These are phyloP conservation scores for Termitomyces sp. DNA, from an alignment of 768 basidiomycete genomes.

Conservation along the genomic window DNA sequence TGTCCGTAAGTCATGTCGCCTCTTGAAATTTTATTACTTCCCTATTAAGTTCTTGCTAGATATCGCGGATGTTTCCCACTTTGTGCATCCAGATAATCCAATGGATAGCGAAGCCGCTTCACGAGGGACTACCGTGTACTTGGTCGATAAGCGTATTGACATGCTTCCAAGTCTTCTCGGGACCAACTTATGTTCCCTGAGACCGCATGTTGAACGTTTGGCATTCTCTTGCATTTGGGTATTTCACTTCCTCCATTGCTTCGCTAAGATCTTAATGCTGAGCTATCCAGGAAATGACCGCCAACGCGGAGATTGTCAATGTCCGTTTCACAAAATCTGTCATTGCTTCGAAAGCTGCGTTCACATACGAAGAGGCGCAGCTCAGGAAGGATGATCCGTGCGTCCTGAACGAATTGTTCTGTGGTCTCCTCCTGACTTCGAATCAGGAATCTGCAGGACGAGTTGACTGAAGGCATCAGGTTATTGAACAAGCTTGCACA, in stretches of 20 bases:
- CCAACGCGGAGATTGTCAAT: slow-evolving; percentile 84
- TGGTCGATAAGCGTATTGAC: slow-evolving; percentile 97
- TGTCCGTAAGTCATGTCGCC: slow-evolving; percentile 71
- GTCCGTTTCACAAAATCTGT: slow-evolving; percentile 94
- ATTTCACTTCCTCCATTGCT: background rate
- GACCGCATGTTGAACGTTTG: slow-evolving; percentile 88
- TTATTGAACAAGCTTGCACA: slow-evolving; percentile 82
- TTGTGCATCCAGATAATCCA: slow-evolving; percentile 86
- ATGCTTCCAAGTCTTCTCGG: slow-evolving; percentile 94
- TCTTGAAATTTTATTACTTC: background rate
- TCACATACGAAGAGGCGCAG: slow-evolving; percentile 97
- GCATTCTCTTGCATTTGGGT: slow-evolving; percentile 98
- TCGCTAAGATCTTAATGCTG: slow-evolving; percentile 2
- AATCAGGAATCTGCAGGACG: slow-evolving; percentile 66
- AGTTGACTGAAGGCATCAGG: slow-evolving; percentile 79
- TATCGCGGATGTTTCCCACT: slow-evolving; percentile 97
- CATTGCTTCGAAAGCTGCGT: slow-evolving; percentile 92
- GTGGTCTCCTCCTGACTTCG: background rate
- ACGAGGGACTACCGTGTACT: slow-evolving; percentile 93
- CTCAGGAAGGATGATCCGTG: slow-evolving; percentile 88
- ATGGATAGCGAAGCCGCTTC: slow-evolving; percentile 98
- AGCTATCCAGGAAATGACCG: slow-evolving; percentile 73
- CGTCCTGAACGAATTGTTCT: slow-evolving; percentile 19
- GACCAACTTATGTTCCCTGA: slow-evolving; percentile 90
- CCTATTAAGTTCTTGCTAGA: slow-evolving; percentile 39